Evolutionary conservation across 768 basidiomycete genomes (phyloP).

Genomic region (Boletus huronensis): DNA sequence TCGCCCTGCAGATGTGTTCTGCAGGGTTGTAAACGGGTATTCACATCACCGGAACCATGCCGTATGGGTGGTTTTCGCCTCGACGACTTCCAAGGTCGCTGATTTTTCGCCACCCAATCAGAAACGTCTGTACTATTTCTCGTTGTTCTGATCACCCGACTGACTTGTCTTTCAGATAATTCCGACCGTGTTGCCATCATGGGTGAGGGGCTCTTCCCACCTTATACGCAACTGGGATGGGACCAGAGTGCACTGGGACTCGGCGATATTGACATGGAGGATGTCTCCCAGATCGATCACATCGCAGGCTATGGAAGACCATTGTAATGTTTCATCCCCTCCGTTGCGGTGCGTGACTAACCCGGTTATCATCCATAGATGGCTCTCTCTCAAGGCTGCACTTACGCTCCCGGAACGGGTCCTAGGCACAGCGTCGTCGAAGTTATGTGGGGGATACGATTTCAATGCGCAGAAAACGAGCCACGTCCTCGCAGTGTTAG

Average conservation of each 20-base stretch:
- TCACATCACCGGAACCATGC: constrained; percentile 2
- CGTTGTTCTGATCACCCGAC: too few species aligned
- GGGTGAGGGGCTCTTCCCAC: constrained; percentile 1
- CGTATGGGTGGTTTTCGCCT: constrained; percentile 17
- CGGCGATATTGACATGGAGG: background rate
- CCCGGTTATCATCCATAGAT: background rate
- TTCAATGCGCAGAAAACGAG: too few species aligned
- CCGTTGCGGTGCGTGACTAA: background rate
- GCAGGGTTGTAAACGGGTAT: constrained; percentile 2
- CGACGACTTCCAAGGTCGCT: constrained; percentile 9
- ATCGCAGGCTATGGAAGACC: constrained; percentile 1
- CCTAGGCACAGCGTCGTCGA: too few species aligned
- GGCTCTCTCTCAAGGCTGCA: background rate
- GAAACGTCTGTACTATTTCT: background rate
- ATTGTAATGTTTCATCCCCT: background rate
- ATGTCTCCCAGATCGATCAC: background rate
- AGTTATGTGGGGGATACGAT: too few species aligned
- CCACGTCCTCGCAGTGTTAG: too few species aligned
- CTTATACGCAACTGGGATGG: constrained; percentile 15
- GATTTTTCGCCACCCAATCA: constrained; percentile 6
- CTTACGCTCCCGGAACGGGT: too few species aligned
- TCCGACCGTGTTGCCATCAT: background rate
- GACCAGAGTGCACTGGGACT: constrained; percentile 7
- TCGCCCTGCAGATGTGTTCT: constrained; percentile 4
- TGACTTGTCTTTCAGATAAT: constrained; percentile 1